phyloP scores from a whole-genome alignment of 306 rosid species.

The Castanea crenata region DNA sequence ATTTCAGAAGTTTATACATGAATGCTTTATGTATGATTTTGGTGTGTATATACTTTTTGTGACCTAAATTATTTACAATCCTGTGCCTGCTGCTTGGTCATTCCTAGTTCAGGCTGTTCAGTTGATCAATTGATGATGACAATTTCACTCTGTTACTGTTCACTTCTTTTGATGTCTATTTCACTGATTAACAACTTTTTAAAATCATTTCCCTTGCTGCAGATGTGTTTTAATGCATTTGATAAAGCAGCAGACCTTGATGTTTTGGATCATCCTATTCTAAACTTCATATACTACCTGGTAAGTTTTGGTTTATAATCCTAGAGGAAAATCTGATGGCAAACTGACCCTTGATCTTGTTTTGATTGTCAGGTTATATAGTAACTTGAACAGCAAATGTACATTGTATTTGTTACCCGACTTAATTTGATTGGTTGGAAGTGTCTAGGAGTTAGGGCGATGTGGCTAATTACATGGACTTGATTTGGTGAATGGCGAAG shows the following conservation, averaged over 20 bases:
- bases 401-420: too few relatives aligned
- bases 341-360: too few relatives aligned
- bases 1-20: not conserved
- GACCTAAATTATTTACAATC: not conserved
- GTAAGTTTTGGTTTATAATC: slow-evolving; percentile 47
- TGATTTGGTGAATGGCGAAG: not conserved
- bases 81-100: not conserved
- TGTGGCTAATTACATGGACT: not conserved
- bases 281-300: slow-evolving; percentile 77
- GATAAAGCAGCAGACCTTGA: slow-evolving; percentile 85
- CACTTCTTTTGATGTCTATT: not conserved
- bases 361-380: too few relatives aligned
- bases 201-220: slow-evolving; percentile 12
- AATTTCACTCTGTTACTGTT: not conserved
- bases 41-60: not conserved
- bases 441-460: not conserved
- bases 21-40: not conserved
- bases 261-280: slow-evolving; percentile 89
- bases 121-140: not conserved
- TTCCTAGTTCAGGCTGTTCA: not conserved
- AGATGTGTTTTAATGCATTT: slow-evolving; percentile 91
- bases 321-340: not conserved
- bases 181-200: not conserved
- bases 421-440: too few relatives aligned
- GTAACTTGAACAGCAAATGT: too few relatives aligned